Percentiles rank a stretch among this genome's conserved stretches.
Evolutionary conservation across 345 rosid genomes (phyloP).

Genomic region (Gynandropsis gynandra): DNA sequence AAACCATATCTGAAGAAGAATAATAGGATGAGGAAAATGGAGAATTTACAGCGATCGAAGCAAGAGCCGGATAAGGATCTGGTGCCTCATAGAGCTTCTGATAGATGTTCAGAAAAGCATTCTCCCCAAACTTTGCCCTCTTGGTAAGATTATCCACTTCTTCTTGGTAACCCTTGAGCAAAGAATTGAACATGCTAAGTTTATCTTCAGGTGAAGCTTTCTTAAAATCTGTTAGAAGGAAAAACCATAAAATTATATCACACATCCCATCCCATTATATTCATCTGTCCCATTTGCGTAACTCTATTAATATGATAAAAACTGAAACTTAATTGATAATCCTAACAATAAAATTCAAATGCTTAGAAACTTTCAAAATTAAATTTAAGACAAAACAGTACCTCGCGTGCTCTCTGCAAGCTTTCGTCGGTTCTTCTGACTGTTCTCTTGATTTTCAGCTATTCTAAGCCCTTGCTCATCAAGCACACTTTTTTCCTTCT

Average conservation of each 20-base stretch:
- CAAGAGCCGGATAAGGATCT: conserved; percentile 93
- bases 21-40: conserved; percentile 13
- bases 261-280: conserved; percentile 12
- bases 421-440: conserved; percentile 87
- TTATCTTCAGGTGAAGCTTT: conserved; percentile 89
- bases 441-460: conserved; percentile 95
- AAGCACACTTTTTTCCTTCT: conserved; percentile 76
- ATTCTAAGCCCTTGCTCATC: conserved; percentile 95
- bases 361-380: not conserved
- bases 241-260: conserved; percentile 11
- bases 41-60: conserved; percentile 81
- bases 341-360: not conserved
- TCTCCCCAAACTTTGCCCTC: conserved; percentile 97
- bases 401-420: conserved; percentile 99
- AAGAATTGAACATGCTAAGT: conserved; percentile 73
- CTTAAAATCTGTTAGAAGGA: conserved; percentile 67
- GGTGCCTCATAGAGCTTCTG: conserved; percentile 99
- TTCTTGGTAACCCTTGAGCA: conserved; percentile 96
- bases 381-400: conserved; percentile 24
- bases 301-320: not conserved
- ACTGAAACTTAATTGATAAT: not conserved
- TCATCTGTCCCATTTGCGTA: not conserved
- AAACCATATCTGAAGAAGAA: not conserved
- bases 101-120: conserved; percentile 91
- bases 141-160: conserved; percentile 99